Base-by-base conservation (phyloP, 257 asterid genomes). In the Jacaranda copaia region DNA sequence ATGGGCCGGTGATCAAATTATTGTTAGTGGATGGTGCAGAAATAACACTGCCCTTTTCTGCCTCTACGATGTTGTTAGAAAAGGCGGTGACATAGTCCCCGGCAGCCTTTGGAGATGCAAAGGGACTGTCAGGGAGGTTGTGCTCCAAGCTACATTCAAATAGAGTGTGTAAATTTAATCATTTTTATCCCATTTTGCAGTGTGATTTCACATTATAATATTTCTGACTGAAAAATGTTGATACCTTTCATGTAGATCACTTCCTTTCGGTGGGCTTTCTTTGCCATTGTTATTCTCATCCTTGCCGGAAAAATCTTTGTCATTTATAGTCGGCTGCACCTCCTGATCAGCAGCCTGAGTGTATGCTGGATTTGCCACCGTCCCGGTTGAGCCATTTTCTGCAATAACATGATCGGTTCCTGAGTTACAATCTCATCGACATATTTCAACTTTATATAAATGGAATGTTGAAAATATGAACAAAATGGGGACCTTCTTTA, bases 111-210 rank as follows among this genome's bases (percentile, higher is more conserved):
- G 96, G 92, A 3, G 94, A 87, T 5, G 92, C 94, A 48, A 91
- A 91, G 52, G 96, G 96, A 42, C 92, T 91, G 20, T 89, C 94
- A 0, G 96, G 96, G 57, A 89, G 94, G 85, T 86, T 86, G 84
- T 91, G 96, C 80, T 89, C 96, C 87, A 80, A 79, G 78, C 91
- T 91, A 77, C 76, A 53, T 43, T 67, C 53, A 36, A 63, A 53
- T 16, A 10, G 19, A 67, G 73, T 49, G 15, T 53, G 35, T 10
- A 52, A 48, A 39, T 12, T 42, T 36, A 65, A 57, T 42, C 49
- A 75, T 32, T 57, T 58, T 39, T 1, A 48, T 48, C 3, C 15
- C 8, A 42, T 4, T 42, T 10, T 11, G 55, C 13, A 48, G 13
- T 8, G 55, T 48, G 3, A 14, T 14, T 48, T 8, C 4, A 48